Evolutionary conservation across 805 yeast species (phyloP).

Genomic region (Candida insectorum): DNA sequence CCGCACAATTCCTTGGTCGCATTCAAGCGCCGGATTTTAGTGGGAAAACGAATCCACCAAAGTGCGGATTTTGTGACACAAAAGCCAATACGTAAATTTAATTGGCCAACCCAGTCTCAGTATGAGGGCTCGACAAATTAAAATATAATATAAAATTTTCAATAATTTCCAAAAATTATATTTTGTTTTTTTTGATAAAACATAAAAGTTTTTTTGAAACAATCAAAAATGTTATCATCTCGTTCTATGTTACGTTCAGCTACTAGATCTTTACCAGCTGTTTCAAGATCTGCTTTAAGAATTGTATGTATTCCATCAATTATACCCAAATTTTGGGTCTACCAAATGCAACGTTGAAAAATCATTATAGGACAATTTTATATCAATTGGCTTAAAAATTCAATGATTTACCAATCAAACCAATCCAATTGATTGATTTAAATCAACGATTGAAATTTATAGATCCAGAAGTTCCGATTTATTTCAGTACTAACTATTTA

Average conservation of each 20-base stretch:
- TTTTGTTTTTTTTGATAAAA: conserved; percentile 8
- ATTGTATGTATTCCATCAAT: conserved; percentile 32
- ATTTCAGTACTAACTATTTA: conserved; percentile 26
- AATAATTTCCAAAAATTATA: conserved; percentile 10
- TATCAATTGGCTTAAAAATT: too few relatives aligned
- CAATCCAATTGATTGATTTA: too few relatives aligned
- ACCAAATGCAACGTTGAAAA: too few relatives aligned
- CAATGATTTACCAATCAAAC: too few relatives aligned
- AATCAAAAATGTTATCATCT: conserved; percentile 63
- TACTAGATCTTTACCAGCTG: conserved; percentile 66
- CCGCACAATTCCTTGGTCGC: neutral
- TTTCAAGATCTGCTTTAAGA: conserved; percentile 28
- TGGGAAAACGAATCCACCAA: neutral
- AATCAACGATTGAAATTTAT: too few relatives aligned
- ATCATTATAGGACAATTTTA: too few relatives aligned
- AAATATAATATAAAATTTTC: conserved; percentile 15
- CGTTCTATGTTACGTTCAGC: conserved; percentile 86
- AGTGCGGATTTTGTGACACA: conserved; percentile 4
- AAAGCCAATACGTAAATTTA: conserved; percentile 7
- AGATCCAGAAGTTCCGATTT: too few relatives aligned
- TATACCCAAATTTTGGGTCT: conserved; percentile 1
- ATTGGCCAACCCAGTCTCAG: conserved; percentile 11
- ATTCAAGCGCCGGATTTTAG: conserved; percentile 1
- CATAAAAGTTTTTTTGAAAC: conserved; percentile 5
- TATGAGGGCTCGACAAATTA: conserved; percentile 15